Percentiles rank a stretch among this genome's conserved stretches.
phyloP scores from a whole-genome alignment of 164 flowering plant genomes.

The Berberis vulgaris region DNA sequence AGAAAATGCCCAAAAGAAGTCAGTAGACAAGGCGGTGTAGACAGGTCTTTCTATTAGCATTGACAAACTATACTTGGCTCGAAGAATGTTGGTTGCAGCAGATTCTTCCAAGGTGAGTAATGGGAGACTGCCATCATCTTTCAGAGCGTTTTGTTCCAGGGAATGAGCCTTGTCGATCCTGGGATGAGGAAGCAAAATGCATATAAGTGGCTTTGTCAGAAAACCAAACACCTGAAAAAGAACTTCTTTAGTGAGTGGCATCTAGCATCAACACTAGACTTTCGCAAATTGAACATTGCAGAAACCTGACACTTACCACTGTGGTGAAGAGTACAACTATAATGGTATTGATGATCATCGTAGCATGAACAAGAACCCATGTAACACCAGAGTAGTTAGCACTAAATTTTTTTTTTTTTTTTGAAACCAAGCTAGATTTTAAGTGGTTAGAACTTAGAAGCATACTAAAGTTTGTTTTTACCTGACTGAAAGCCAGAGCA shows the following conservation, averaged over 20 bases:
- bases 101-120: background rate
- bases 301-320: slow-evolving; percentile 31
- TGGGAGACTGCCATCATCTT: background rate
- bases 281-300: too few species aligned
- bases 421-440: too few species aligned
- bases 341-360: slow-evolving; percentile 55
- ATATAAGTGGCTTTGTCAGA: background rate
- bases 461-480: slow-evolving; percentile 6
- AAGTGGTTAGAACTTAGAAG: background rate
- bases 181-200: background rate
- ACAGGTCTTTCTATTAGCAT: background rate
- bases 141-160: background rate
- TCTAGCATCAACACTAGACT: background rate
- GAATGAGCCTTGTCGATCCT: background rate
- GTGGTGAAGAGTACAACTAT: slow-evolving; percentile 73
- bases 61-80: background rate
- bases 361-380: slow-evolving; percentile 21
- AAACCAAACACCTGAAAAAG: background rate
- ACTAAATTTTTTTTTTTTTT: background rate
- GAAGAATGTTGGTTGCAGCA: background rate
- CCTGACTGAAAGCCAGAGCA: slow-evolving; percentile 61
- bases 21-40: background rate
- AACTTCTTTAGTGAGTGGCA: background rate
- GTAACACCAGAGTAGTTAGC: slow-evolving; percentile 7
- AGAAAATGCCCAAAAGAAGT: too few species aligned